These are phyloP conservation scores for Neckera pumila DNA, from an alignment of 225 moss, liverwort and hornwort genomes.

Conservation along the genomic window DNA sequence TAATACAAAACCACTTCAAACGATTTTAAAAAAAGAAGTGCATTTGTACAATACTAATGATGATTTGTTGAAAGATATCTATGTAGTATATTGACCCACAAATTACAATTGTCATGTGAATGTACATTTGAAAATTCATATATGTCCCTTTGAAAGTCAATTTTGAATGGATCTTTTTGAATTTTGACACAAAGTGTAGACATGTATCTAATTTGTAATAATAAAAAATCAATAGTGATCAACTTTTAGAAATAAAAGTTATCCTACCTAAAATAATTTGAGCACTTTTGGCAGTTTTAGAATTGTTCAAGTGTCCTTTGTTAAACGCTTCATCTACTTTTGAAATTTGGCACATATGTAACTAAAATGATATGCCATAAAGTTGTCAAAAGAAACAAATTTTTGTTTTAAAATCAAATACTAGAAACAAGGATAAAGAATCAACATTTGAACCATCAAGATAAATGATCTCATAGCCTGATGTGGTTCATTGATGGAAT, in stretches of 20 bases:
- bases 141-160: rapidly evolving
- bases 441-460: no score
- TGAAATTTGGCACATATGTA: no score
- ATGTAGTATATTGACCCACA: neutral
- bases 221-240: neutral
- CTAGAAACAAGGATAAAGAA: no score
- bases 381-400: no score
- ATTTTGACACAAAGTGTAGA: neutral
- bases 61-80: neutral
- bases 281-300: rapidly evolving
- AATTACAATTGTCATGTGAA: neutral
- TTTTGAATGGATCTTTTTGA: neutral
- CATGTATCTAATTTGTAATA: neutral
- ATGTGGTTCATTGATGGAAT: no score
- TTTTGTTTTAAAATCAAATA: no score
- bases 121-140: neutral
- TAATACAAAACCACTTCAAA: neutral
- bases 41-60: no score
- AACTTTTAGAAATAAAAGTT: neutral
- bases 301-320: rapidly evolving
- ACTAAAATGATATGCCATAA: no score
- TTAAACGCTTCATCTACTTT: neutral
- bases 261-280: rapidly evolving
- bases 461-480: no score
- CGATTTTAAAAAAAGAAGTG: no score